Conservation (phyloP, 2,329 filamentous ascomycete genomes). For the Cordyceps sp. region DNA sequence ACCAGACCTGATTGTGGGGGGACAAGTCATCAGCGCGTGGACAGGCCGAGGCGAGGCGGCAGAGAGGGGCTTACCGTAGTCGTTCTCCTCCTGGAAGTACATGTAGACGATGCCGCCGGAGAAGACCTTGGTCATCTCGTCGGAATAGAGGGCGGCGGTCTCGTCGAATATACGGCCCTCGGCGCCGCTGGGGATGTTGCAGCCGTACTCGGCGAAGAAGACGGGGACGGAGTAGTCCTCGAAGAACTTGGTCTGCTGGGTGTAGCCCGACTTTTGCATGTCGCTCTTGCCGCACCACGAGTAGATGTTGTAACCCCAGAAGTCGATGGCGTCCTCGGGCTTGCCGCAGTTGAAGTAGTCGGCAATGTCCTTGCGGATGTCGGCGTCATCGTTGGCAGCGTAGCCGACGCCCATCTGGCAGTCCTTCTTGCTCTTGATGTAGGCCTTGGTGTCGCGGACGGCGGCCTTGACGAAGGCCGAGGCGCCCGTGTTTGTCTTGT, state of each 20-base stretch:
- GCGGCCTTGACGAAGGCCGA: constrained; percentile 96
- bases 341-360: constrained; percentile 87
- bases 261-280: constrained; percentile 63
- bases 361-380: constrained; percentile 67
- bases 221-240: constrained; percentile 76
- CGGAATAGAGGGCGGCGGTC: constrained; percentile 62
- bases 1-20: constrained; percentile 40
- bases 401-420: constrained; percentile 82
- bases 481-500: constrained; percentile 71
- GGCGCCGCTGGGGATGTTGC: constrained; percentile 50
- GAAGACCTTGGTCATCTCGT: constrained; percentile 73
- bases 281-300: constrained; percentile 88
- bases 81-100: constrained; percentile 84
- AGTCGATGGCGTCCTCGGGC: constrained; percentile 58
- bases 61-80: constrained; percentile 47
- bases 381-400: constrained; percentile 81
- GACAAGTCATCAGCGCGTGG: background rate
- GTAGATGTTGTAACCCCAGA: constrained; percentile 99
- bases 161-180: constrained; percentile 69
- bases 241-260: constrained; percentile 74
- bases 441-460: constrained; percentile 86
- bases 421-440: constrained; percentile 70
- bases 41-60: constrained; percentile 1
- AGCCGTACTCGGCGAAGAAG: constrained; percentile 98
- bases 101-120: constrained; percentile 97